phyloP scores from a whole-genome alignment of 352 stramenopile genomes.

The Globisporangium alternatum region DNA sequence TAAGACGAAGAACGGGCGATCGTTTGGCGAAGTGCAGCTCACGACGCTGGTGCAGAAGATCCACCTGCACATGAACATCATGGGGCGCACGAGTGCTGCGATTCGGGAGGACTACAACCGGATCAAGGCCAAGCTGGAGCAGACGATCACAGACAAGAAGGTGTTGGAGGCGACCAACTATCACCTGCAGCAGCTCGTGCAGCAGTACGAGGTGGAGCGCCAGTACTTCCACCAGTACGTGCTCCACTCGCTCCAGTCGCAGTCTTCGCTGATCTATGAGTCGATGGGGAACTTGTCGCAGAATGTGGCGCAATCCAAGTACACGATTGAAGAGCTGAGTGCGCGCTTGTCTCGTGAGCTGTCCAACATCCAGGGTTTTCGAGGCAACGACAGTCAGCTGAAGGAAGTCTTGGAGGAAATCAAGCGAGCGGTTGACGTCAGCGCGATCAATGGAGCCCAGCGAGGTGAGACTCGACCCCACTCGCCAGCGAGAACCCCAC shows the following conservation, averaged over 20 bases:
- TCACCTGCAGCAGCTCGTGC: slow-evolving; percentile 23
- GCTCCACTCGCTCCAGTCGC: slow-evolving; percentile 23
- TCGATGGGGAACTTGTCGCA: slow-evolving; percentile 22
- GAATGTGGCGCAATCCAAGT: slow-evolving; percentile 21
- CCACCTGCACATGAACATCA: slow-evolving; percentile 39
- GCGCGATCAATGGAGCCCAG: slow-evolving; percentile 1
- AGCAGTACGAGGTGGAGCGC: slow-evolving; percentile 35
- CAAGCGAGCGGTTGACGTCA: slow-evolving; percentile 17
- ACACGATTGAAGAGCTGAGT: slow-evolving; percentile 21
- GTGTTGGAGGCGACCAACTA: slow-evolving; percentile 28
- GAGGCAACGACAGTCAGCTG: slow-evolving; percentile 17
- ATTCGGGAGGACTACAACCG: slow-evolving; percentile 38
- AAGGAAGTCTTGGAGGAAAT: slow-evolving; percentile 22
- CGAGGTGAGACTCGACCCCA: not conserved
- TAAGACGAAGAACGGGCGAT: slow-evolving; percentile 25
- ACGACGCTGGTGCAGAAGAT: slow-evolving; percentile 37
- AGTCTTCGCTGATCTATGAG: slow-evolving; percentile 22
- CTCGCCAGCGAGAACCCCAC: slow-evolving; percentile 5
- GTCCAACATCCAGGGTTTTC: slow-evolving; percentile 14
- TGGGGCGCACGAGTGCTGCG: slow-evolving; percentile 33
- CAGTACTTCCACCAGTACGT: slow-evolving; percentile 35
- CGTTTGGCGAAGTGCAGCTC: slow-evolving; percentile 35
- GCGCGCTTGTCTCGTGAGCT: slow-evolving; percentile 17
- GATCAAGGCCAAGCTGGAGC: slow-evolving; percentile 29
- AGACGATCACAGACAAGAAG: slow-evolving; percentile 35